These are phyloP conservation scores for Primulina eburnea DNA, from an alignment of 257 asterid genomes.

Conservation along the genomic window DNA sequence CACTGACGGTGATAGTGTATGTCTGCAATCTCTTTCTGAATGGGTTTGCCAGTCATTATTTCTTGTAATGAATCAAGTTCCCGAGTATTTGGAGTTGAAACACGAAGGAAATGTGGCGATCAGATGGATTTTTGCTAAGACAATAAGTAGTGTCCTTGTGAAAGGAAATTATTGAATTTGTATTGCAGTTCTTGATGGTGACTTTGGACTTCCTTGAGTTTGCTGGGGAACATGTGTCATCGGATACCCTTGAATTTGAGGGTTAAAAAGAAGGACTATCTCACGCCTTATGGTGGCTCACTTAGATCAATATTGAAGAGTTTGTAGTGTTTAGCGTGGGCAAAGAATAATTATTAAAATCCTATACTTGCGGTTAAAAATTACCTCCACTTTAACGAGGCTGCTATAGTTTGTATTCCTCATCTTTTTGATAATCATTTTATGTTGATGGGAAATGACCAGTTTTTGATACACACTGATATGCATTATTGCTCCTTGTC, in stretches of 20 bases:
- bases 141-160: neutral
- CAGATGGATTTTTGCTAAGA: neutral
- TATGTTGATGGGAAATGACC: neutral
- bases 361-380: neutral
- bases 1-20: neutral
- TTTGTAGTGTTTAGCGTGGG: neutral
- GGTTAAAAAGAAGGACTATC: neutral
- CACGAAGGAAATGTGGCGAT: neutral
- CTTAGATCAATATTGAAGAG: neutral
- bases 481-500: too few species aligned
- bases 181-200: conserved; percentile 11
- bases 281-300: neutral
- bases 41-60: neutral
- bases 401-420: neutral
- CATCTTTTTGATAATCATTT: neutral
- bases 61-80: neutral
- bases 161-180: neutral
- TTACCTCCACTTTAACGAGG: neutral
- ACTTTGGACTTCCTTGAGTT: conserved; percentile 16
- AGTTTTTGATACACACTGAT: neutral
- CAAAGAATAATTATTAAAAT: too few species aligned
- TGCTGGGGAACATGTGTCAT: neutral
- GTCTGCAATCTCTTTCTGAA: neutral
- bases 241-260: conserved; percentile 1
- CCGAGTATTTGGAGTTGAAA: conserved; percentile 14